These are phyloP conservation scores for Talaromyces sp. DNA, from an alignment of 2,329 filamentous ascomycete species.

Conservation along the genomic window DNA sequence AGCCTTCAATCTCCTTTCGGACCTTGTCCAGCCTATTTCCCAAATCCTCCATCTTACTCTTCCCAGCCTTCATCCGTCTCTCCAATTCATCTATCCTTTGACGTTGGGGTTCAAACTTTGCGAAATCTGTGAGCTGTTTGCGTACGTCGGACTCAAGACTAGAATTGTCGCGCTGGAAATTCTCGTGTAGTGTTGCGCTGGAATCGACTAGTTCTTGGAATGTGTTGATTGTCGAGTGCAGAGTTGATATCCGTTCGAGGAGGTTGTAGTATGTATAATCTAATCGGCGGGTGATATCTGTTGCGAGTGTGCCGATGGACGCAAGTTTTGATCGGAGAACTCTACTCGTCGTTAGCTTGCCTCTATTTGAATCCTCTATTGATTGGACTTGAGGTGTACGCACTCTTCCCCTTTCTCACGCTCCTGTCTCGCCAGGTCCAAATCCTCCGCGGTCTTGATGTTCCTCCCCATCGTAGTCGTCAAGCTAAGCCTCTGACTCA, in stretches of 20 bases:
- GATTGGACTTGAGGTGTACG: background rate
- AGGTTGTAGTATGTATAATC: slow-evolving; percentile 48
- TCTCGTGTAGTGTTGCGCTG: slow-evolving; percentile 30
- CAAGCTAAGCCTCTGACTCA: slow-evolving; percentile 24
- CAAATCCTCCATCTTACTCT: slow-evolving; percentile 32
- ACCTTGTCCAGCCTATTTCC: slow-evolving; percentile 37
- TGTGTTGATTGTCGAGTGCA: slow-evolving; percentile 37
- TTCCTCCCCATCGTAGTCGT: slow-evolving; percentile 24
- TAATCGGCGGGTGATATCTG: slow-evolving; percentile 42
- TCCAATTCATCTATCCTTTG: slow-evolving; percentile 34
- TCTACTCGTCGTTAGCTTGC: background rate
- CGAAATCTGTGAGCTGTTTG: slow-evolving; percentile 34
- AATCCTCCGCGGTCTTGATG: slow-evolving; percentile 30
- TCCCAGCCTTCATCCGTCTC: slow-evolving; percentile 35
- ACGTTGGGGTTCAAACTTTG: slow-evolving; percentile 36
- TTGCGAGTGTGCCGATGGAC: slow-evolving; percentile 34
- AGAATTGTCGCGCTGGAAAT: slow-evolving; percentile 35
- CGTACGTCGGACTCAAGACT: slow-evolving; percentile 34
- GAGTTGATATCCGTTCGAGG: slow-evolving; percentile 39
- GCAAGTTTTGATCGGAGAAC: slow-evolving; percentile 32
- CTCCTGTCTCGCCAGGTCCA: slow-evolving; percentile 44
- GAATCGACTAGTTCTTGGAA: slow-evolving; percentile 40
- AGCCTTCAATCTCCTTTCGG: slow-evolving; percentile 35
- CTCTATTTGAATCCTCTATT: background rate
- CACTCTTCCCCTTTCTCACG: slow-evolving; percentile 77